Conservation (phyloP, 2,329 filamentous ascomycete species). For the Eurotiales sp. region DNA sequence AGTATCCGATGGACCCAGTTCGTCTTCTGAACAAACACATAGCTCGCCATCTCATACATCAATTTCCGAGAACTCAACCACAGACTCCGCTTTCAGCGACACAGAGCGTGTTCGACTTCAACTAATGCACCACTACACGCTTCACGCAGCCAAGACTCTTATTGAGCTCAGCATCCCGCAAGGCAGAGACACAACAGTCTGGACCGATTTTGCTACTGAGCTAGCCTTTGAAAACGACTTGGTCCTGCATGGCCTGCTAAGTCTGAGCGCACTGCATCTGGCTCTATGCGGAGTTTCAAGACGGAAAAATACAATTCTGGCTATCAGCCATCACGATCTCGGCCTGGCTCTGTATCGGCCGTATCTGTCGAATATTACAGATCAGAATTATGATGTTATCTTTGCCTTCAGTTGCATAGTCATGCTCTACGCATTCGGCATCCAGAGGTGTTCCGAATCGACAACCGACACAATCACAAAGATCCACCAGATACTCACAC, state of each 20-base stretch:
- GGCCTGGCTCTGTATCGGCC: constrained; percentile 6
- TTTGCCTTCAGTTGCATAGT: constrained; percentile 10
- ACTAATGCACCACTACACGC: constrained; percentile 11
- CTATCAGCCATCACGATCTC: constrained; percentile 7
- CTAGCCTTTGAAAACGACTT: constrained; percentile 12
- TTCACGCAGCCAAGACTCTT: constrained; percentile 7
- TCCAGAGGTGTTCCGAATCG: constrained; percentile 9
- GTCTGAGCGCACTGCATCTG: constrained; percentile 10
- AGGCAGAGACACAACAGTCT: constrained; percentile 4
- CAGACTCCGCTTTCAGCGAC: constrained; percentile 1
- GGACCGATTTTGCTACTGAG: constrained; percentile 4
- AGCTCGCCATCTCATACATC: background rate
- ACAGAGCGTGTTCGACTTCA: constrained; percentile 3
- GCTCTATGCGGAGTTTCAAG: constrained; percentile 1
- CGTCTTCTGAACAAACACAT: background rate
- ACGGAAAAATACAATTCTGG: constrained; percentile 8
- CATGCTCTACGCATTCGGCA: constrained; percentile 11
- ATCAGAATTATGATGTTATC: constrained; percentile 2
- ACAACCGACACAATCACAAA: constrained; percentile 7
- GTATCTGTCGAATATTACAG: constrained; percentile 1
- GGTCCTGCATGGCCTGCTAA: constrained; percentile 9
- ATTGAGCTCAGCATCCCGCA: constrained; percentile 1
- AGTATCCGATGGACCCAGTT: background rate
- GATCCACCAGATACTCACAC: constrained; percentile 8
- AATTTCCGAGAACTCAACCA: background rate